Conservation (phyloP, 768 basidiomycete genomes). For the Leccinum disarticulatum region DNA sequence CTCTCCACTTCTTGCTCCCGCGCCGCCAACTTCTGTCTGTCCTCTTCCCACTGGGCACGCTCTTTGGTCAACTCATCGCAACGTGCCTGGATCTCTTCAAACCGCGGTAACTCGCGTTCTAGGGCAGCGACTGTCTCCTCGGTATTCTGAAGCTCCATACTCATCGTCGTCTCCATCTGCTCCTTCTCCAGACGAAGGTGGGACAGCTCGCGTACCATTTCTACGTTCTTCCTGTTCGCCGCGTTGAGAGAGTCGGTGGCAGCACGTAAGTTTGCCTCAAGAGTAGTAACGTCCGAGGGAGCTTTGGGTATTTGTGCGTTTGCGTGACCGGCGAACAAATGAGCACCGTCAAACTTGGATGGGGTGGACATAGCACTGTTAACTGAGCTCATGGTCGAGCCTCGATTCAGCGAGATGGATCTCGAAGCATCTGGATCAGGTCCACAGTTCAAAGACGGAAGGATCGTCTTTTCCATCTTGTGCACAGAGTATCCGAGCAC, state of each 20-base stretch:
- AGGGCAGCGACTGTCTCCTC: slow-evolving; percentile 63
- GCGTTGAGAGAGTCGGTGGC: slow-evolving; percentile 57
- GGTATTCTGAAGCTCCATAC: slow-evolving; percentile 63
- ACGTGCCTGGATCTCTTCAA: slow-evolving; percentile 49
- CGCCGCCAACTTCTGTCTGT: slow-evolving; percentile 40
- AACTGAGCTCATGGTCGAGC: slow-evolving; percentile 51
- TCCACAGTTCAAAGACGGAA: slow-evolving; percentile 26
- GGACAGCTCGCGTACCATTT: slow-evolving; percentile 61
- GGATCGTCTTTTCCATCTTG: slow-evolving; percentile 59
- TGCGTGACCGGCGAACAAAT: slow-evolving; percentile 82
- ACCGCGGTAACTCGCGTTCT: slow-evolving; percentile 52
- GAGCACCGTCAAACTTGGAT: slow-evolving; percentile 77
- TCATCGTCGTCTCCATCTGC: slow-evolving; percentile 62
- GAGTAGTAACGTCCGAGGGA: slow-evolving; percentile 45
- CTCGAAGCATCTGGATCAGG: slow-evolving; percentile 46
- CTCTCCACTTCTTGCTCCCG: slow-evolving; percentile 36
- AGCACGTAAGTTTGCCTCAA: slow-evolving; percentile 67
- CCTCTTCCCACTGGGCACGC: slow-evolving; percentile 50
- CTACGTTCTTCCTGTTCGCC: slow-evolving; percentile 60
- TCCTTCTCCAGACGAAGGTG: slow-evolving; percentile 66
- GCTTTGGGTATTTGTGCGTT: slow-evolving; percentile 55
- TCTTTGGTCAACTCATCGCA: slow-evolving; percentile 50
- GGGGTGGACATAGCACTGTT: slow-evolving; percentile 44
- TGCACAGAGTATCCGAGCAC: slow-evolving; percentile 74
- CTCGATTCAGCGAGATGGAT: slow-evolving; percentile 51